Conservation (phyloP, 768 basidiomycete species). For the Hortiboletus campestris region DNA sequence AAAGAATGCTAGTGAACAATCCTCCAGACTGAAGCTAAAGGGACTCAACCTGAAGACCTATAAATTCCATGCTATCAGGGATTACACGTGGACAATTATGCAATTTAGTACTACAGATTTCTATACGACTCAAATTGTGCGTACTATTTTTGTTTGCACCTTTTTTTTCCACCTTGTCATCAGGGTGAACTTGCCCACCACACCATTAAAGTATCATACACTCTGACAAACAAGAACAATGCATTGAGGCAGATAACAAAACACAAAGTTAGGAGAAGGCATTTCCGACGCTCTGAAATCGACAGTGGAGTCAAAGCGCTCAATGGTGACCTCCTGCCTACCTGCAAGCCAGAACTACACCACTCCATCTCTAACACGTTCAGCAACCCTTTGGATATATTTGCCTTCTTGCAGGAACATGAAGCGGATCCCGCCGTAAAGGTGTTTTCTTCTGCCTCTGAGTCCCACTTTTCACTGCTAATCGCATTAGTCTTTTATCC, state of each 20-base stretch:
- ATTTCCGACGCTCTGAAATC: neutral
- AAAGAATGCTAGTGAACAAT: neutral
- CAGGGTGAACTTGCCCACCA: slow-evolving; percentile 42
- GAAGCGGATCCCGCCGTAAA: slow-evolving; percentile 4
- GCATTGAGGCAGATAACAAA: slow-evolving; percentile 29
- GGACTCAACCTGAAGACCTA: slow-evolving; percentile 25
- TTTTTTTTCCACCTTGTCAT: neutral
- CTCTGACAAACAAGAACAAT: slow-evolving; percentile 36
- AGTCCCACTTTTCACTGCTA: neutral
- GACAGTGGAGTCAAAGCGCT: neutral
- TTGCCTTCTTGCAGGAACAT: neutral
- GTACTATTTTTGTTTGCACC: neutral
- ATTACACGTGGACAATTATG: slow-evolving; percentile 15
- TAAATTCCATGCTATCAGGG: slow-evolving; percentile 32
- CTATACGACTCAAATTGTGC: slow-evolving; percentile 5
- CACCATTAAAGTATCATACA: slow-evolving; percentile 36
- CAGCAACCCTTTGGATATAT: neutral
- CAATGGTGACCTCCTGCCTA: neutral
- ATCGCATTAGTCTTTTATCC: slow-evolving; percentile 6
- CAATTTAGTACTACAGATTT: slow-evolving; percentile 5
- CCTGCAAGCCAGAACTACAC: neutral
- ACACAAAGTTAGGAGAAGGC: slow-evolving; percentile 14
- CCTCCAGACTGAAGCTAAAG: neutral
- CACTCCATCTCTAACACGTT: neutral
- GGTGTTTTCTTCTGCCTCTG: neutral